A percentile compares a stretch with the other conserved stretches of the same genome.
These are phyloP conservation scores for Vitis riparia DNA, from an alignment of 164 flowering plant genomes.

Conservation along the genomic window DNA sequence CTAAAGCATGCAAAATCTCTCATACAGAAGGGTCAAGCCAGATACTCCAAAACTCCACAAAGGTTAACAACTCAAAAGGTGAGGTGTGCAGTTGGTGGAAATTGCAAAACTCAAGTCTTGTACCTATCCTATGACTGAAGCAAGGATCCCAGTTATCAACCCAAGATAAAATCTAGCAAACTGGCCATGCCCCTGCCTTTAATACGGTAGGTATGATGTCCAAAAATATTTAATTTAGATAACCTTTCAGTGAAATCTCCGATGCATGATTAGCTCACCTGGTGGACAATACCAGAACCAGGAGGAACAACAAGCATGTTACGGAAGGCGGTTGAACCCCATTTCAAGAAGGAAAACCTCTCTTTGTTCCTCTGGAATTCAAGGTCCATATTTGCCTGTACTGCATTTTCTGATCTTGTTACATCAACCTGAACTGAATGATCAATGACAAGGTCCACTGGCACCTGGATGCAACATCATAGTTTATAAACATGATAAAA, in stretches of 20 bases:
- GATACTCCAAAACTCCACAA: too few relatives aligned
- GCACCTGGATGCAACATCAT: slow-evolving; percentile 56
- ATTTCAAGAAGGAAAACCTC: slow-evolving; percentile 85
- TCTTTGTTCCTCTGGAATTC: slow-evolving; percentile 92
- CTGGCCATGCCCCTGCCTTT: neutral
- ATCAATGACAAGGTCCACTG: slow-evolving; percentile 94
- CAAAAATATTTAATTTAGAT: too few relatives aligned
- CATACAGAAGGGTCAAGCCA: too few relatives aligned
- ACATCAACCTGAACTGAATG: slow-evolving; percentile 98
- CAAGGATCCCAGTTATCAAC: too few relatives aligned
- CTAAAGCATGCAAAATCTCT: too few relatives aligned
- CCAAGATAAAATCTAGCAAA: too few relatives aligned
- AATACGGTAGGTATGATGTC: neutral
- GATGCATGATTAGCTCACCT: slow-evolving; percentile 39
- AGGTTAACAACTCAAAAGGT: too few relatives aligned
- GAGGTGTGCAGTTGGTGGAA: too few relatives aligned
- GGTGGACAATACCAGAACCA: slow-evolving; percentile 95
- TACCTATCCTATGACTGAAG: too few relatives aligned
- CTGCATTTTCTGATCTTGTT: slow-evolving; percentile 85
- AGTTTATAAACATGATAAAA: too few relatives aligned
- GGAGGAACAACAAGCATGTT: slow-evolving; percentile 99
- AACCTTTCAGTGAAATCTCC: neutral
- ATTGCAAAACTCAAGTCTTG: too few relatives aligned
- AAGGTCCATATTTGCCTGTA: slow-evolving; percentile 87
- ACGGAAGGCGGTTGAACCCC: slow-evolving; percentile 88